Base-by-base conservation (phyloP, 768 basidiomycete genomes). In the Filobasidium floriforme region DNA sequence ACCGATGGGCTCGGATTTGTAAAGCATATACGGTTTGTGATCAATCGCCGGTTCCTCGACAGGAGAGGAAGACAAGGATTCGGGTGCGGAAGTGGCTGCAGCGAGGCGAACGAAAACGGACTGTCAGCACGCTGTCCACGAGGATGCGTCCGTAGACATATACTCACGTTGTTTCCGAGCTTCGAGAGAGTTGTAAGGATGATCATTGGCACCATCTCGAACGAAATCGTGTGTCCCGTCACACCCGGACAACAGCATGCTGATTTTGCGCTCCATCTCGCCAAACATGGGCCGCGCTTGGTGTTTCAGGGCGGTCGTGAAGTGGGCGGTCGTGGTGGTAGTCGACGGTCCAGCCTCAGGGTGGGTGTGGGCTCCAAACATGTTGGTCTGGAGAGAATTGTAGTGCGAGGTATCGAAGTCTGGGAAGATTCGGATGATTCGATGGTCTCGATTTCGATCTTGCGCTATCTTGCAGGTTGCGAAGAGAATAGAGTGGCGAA, bases 141-240 rank as follows among this genome's bases (percentile, higher is more conserved):
- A 49, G 46, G 18, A 18, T 18, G 12, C 18, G 46, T 5, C 46
- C 22, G 18, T 15, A 6, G 5, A 49, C 15, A 18, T 22, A 4
- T 3, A 49, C 46, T 49, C 46, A 49, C 46, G 18, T 18, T 49
- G 46, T 49, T 49, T 49, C 46, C 46, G 46, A 37, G 32, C 32
- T 37, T 37, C 32, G 9, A 37, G 9, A 5, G 15, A 22, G 46
- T 49, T 49, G 18, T 22, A 49, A 15, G 4, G 46, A 49, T 49
- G 18, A 49, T 15, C 54, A 7, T 57, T 24, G 4, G 19, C 24
- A 15, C 54, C 54, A n/a, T 57, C 54, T 57, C 54, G 15, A 15
- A 57, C 54, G 54, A 57, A 57, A 57, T 57, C 54, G 26, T 57
- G 54, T 7, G 54, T 57, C 54, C 54, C 54, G 54, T 57, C 54